These are phyloP conservation scores for Trichoderma gamsii DNA, from an alignment of 495 filamentous ascomycete species.

Conservation along the genomic window DNA sequence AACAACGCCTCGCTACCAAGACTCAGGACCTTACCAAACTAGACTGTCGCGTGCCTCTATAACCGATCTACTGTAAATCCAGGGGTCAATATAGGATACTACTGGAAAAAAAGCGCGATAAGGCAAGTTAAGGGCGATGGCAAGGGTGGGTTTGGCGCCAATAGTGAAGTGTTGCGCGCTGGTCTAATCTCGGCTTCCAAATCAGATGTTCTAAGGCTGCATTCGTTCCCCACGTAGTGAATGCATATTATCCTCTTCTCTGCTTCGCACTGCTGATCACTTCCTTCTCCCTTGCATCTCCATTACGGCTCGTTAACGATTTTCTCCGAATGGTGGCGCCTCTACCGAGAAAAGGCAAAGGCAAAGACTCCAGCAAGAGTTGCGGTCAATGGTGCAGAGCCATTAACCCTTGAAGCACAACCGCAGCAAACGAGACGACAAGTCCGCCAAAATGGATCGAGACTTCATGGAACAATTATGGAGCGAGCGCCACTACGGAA, in stretches of 20 bases:
- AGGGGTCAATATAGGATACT: neutral
- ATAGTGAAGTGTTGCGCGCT: slow-evolving; percentile 3
- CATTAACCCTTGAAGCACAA: neutral
- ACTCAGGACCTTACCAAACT: neutral
- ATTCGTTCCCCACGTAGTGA: neutral
- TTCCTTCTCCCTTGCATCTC: slow-evolving; percentile 6
- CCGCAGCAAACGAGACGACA: neutral
- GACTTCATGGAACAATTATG: slow-evolving; percentile 14
- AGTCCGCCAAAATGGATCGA: slow-evolving; percentile 8
- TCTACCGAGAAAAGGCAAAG: neutral
- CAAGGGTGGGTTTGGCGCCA: neutral
- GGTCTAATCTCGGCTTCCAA: neutral
- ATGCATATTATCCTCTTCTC: slow-evolving; percentile 10
- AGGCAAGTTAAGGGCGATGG: neutral
- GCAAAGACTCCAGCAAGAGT: neutral
- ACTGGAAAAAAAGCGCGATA: slow-evolving; percentile 3
- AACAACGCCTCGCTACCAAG: neutral
- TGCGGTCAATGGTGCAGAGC: neutral
- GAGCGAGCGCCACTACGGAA: slow-evolving; percentile 15
- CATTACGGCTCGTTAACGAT: neutral
- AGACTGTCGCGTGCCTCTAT: neutral
- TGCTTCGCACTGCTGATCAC: neutral
- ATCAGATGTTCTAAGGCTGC: neutral
- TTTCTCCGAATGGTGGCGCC: neutral
- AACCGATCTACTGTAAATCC: neutral